Evolutionary conservation across 306 rosid species (phyloP).

Genomic region (Vicia faba): DNA sequence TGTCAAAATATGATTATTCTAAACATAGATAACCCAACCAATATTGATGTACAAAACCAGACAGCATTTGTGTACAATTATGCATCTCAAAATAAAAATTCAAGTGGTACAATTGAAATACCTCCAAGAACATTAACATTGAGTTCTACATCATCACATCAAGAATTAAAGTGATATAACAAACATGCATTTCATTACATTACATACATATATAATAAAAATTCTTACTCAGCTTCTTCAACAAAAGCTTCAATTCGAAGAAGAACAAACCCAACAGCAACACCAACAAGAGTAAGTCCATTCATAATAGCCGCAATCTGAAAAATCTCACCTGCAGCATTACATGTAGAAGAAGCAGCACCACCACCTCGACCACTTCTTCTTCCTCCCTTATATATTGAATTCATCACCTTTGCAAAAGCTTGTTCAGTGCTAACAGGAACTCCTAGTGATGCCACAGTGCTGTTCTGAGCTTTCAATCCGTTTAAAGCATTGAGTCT

Average conservation of each 20-base stretch:
- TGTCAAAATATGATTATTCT: background rate
- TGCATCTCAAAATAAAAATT: conserved; percentile 24
- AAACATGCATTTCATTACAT: conserved; percentile 25
- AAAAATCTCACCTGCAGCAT: conserved; percentile 79
- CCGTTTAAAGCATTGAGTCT: conserved; percentile 65
- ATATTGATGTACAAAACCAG: conserved; percentile 7
- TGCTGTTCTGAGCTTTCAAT: conserved; percentile 58
- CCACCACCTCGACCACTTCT: conserved; percentile 52
- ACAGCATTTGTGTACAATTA: conserved; percentile 28
- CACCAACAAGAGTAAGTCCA: conserved; percentile 73
- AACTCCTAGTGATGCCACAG: conserved; percentile 58
- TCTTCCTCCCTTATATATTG: conserved; percentile 49
- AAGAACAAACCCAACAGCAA: conserved; percentile 87
- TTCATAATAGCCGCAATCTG: conserved; percentile 71
- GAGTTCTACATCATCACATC: conserved; percentile 40
- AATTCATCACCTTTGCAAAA: conserved; percentile 67
- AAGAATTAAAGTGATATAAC: conserved; percentile 33
- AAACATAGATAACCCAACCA: conserved; percentile 4
- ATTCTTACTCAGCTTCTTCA: conserved; percentile 62
- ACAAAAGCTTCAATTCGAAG: conserved; percentile 74
- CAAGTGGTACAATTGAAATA: conserved; percentile 21
- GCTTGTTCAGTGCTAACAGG: conserved; percentile 55
- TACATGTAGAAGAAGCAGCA: conserved; percentile 64
- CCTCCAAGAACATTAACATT: conserved; percentile 22
- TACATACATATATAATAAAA: conserved; percentile 24